Conservation (phyloP, 164 flowering plant species). For the Cinnamomum micranthum region DNA sequence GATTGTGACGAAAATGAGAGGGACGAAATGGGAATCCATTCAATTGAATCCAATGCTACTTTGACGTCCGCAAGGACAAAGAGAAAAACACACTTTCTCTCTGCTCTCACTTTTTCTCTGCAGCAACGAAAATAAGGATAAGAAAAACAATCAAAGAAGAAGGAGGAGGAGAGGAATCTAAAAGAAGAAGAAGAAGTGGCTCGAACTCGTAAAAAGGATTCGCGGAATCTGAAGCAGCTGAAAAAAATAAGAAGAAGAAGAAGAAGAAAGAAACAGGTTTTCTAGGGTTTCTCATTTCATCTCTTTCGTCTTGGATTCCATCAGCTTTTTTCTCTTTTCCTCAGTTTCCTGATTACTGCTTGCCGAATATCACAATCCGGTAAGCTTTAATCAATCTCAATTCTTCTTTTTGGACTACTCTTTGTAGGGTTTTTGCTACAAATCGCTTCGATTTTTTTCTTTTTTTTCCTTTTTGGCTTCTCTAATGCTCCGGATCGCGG, state of each 20-base stretch:
- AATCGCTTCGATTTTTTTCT: not conserved
- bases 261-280: not conserved
- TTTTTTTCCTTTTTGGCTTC: not conserved
- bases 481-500: not conserved
- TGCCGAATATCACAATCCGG: not conserved
- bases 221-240: not conserved
- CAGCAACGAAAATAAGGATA: not conserved
- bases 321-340: not conserved
- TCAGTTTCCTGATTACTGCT: no score
- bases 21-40: not conserved
- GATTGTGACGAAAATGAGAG: no score
- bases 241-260: no score
- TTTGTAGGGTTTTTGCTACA: no score
- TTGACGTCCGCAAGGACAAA: slow-evolving; percentile 38
- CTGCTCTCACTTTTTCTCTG: not conserved
- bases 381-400: not conserved
- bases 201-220: not conserved
- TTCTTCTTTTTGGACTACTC: no score
- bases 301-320: not conserved
- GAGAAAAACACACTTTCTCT: not conserved
- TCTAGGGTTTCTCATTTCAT: not conserved
- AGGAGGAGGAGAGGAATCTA: no score
- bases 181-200: not conserved
- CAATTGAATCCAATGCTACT: slow-evolving; percentile 21
- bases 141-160: not conserved